Evolutionary conservation across 768 basidiomycete genomes (phyloP), one percentile per base, ranked within the genome.

Genomic region (Russula olivacea): DNA sequence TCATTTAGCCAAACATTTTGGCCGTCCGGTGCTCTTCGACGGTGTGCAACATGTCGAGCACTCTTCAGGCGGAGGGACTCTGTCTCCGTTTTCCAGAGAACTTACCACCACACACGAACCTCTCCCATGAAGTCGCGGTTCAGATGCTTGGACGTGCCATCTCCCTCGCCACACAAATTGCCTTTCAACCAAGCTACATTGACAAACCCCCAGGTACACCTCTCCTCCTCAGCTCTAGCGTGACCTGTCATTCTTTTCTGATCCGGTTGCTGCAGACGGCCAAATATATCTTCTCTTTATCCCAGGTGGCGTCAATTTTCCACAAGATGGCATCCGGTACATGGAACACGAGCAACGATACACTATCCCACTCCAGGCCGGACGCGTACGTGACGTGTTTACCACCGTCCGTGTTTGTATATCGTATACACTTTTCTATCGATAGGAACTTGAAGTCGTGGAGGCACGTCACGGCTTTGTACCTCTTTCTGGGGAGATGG

Each of bases 381-480:
- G 75, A 64, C 83, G 84, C 64, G 88, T 88, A 72, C 70, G 86
- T 76, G 14, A 58, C 28, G 12, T 17, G 34, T 55, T 47, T 47
- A 11, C 21, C 53, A 17, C 34, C 23, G 45, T 48, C n/a, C 53
- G 50, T 56, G 52, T 19, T 19, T 32, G n/a, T 19, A 23, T 49
- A n/a, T 34, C 45, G 30, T 50, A 43, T 28, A 11, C 43, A 61
- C 58, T 55, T 36, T 36, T 61, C 54, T 51, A 45, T 61, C 43
- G 34, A 63, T 65, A 91, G 88, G 91, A 93, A 73, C 78, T 93
- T 17, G 91, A 93, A 75, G 79, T 92, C 1, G 71, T 77, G 59
- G 91, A 93, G 72, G 73, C 81, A 30, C 91, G 88, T 71, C 85
- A 74, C 68, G 91, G 91, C 2, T 93, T 90, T 71, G 73, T 89